Percentiles rank a stretch among this genome's conserved stretches.
phyloP scores from a whole-genome alignment of 441 rosid genomes.

The Adansonia grandidieri region DNA sequence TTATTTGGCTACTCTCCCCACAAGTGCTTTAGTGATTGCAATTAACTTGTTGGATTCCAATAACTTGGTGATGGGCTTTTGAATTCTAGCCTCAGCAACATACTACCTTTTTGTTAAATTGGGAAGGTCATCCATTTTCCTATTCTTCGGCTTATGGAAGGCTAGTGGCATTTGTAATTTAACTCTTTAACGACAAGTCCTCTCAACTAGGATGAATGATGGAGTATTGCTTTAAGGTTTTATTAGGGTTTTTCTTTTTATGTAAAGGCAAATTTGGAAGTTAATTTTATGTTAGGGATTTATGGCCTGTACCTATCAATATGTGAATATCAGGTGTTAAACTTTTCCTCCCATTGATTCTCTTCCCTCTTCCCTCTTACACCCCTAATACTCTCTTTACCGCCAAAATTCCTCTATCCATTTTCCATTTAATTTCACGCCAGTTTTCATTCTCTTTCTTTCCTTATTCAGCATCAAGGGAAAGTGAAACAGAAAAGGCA shows the following conservation, averaged over 20 bases:
- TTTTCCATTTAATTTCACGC: constrained; percentile 3
- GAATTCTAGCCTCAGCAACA: neutral
- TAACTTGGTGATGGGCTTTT: neutral
- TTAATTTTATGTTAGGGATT: neutral
- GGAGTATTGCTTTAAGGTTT: neutral
- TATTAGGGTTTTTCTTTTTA: neutral
- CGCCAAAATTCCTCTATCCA: neutral
- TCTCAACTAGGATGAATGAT: neutral
- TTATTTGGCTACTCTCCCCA: neutral
- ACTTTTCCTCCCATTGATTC: neutral
- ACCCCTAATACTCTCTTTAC: neutral
- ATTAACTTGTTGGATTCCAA: neutral
- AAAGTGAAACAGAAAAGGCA: neutral
- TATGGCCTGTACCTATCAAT: neutral
- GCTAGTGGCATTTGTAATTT: neutral
- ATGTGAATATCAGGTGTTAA: neutral
- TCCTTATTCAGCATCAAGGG: neutral
- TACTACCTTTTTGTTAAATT: neutral
- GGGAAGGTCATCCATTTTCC: neutral
- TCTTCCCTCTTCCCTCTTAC: neutral
- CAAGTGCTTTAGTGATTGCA: neutral
- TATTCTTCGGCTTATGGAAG: neutral
- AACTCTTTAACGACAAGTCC: neutral
- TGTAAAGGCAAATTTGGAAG: neutral
- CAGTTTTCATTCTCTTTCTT: neutral